Conservation (phyloP, 2,329 filamentous ascomycete species). For the Aureobasidium sp. region DNA sequence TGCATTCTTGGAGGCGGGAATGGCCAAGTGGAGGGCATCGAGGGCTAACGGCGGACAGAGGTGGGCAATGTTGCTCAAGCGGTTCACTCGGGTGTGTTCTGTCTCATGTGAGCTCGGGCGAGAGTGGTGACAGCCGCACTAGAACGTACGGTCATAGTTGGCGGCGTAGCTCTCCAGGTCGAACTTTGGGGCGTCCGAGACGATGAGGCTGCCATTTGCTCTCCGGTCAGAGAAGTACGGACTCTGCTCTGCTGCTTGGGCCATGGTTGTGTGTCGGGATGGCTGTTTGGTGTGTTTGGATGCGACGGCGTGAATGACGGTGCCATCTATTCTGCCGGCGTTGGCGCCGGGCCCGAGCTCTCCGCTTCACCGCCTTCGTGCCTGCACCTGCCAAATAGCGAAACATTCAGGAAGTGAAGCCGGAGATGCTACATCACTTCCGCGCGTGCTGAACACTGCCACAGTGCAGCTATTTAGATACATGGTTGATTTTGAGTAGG, state of each 20-base stretch:
- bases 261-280: conserved; percentile 11
- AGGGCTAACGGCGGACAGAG: conserved; percentile 67
- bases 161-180: conserved; percentile 86
- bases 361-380: background rate
- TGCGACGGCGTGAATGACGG: background rate
- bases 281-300: background rate
- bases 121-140: background rate
- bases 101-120: conserved; percentile 49
- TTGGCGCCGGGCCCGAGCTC: background rate
- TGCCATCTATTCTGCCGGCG: conserved; percentile 1
- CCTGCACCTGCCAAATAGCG: background rate
- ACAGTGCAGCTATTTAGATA: too few relatives aligned
- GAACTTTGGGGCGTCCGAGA: conserved; percentile 39
- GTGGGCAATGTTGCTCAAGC: conserved; percentile 73
- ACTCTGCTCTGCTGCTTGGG: conserved; percentile 16
- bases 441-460: too few relatives aligned
- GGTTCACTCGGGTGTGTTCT: conserved; percentile 77
- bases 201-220: conserved; percentile 13
- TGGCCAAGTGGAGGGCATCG: conserved; percentile 74
- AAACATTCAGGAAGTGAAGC: too few relatives aligned
- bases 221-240: conserved; percentile 15
- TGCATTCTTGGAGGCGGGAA: conserved; percentile 68
- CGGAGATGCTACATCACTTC: too few relatives aligned
- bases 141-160: conserved; percentile 68
- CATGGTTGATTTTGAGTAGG: too few relatives aligned